Conservation (phyloP, 225 moss, liverwort and hornwort genomes). For the Climacium dendroides region DNA sequence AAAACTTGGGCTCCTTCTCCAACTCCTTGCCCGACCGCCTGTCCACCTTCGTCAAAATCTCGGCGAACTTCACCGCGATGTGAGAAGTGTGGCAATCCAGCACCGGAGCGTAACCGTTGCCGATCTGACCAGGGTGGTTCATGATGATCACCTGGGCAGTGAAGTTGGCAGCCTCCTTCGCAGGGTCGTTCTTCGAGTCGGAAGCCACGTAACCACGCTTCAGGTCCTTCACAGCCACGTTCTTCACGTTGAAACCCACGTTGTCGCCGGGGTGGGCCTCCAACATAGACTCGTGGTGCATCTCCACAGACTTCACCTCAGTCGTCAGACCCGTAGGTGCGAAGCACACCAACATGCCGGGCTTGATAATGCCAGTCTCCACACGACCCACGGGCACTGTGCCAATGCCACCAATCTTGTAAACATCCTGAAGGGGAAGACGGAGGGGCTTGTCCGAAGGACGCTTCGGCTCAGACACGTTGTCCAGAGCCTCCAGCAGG, state of each 20-base stretch:
- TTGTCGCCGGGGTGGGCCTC: constrained; percentile 38
- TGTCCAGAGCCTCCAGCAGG: constrained; percentile 37
- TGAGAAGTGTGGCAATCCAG: not conserved
- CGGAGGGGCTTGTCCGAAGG: constrained; percentile 50
- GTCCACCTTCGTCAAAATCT: not conserved
- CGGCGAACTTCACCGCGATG: not conserved
- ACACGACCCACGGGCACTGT: not conserved
- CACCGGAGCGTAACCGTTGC: constrained; percentile 11
- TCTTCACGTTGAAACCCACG: constrained; percentile 34
- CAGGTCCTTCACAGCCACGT: constrained; percentile 35
- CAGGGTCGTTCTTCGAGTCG: constrained; percentile 50
- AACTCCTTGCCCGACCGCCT: not conserved
- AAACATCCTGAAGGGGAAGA: constrained; percentile 49
- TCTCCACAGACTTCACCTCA: constrained; percentile 27
- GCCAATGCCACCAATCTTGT: constrained; percentile 48
- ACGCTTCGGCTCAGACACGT: constrained; percentile 44
- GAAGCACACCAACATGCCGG: not conserved
- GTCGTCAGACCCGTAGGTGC: not conserved
- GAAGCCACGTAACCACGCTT: constrained; percentile 46
- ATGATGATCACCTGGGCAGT: constrained; percentile 57
- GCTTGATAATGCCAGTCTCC: not conserved
- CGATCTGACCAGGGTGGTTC: constrained; percentile 59
- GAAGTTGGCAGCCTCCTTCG: constrained; percentile 52
- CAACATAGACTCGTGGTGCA: constrained; percentile 51
- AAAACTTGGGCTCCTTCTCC: not conserved